Conservation (phyloP, 192 early-diverging fungal species). For the Backusella australiensis region DNA sequence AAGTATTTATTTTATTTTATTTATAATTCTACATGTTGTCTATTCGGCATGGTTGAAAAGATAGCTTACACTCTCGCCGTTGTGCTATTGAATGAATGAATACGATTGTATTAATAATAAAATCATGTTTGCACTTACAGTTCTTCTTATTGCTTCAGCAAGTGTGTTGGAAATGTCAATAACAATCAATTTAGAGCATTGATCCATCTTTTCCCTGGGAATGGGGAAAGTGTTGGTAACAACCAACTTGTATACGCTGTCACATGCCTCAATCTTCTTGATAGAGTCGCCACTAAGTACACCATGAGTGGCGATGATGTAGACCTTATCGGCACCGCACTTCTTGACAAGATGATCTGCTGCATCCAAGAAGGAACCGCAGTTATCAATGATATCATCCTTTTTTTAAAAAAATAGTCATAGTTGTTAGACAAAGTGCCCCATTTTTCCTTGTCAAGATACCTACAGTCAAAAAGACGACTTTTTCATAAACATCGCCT, state of each 20-base stretch:
- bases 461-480: conserved; percentile 77
- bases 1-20: not conserved
- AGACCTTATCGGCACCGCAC: conserved; percentile 76
- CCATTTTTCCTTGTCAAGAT: not conserved
- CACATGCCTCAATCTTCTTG: conserved; percentile 70
- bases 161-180: conserved; percentile 90
- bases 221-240: conserved; percentile 94
- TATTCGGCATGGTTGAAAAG: conserved; percentile 34
- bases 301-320: conserved; percentile 93
- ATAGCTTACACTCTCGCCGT: conserved; percentile 38
- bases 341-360: conserved; percentile 87
- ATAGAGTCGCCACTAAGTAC: conserved; percentile 88
- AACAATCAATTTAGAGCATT: conserved; percentile 73
- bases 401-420: not conserved
- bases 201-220: conserved; percentile 61
- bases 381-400: conserved; percentile 95
- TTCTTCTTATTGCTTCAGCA: conserved; percentile 89
- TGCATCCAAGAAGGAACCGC: conserved; percentile 88
- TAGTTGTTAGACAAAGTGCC: not conserved
- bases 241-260: conserved; percentile 52
- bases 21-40: not conserved
- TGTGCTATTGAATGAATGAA: conserved; percentile 25
- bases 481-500: conserved; percentile 86
- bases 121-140: conserved; percentile 16
- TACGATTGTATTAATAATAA: too few species aligned